Evolutionary conservation across 148 eudicot genomes (phyloP), one percentile per base, ranked within the genome.

Genomic region (Dysphania ambrosioides): DNA sequence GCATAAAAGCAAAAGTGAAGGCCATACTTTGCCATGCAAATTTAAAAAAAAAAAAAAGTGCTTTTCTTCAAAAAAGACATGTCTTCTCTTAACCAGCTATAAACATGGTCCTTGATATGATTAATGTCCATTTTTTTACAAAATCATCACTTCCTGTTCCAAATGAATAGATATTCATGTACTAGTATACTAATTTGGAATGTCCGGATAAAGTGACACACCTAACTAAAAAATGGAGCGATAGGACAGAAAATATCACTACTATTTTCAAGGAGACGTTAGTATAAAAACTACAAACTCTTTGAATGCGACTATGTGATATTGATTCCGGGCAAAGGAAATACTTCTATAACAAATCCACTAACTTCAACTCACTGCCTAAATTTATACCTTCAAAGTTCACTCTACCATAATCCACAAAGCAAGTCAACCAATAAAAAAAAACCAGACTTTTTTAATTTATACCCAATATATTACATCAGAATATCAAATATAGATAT

Each of bases 21-120:
- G 27, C 27, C 66, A 71, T 72, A 76, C 75, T 80, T 57, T 76
- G 76, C 56, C 70, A 49, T 55, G 23, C 55, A 7, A 79, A 74
- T 42, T 42, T 24, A n/a, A 23, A 62, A 66, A 47, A 68, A 68
- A 74, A 21, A 75, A 79, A 65, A 57, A 68, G 58, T 77, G 65
- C 79, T 76, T 76, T 76, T 41, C 38, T 55, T 42, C 55, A 34
- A n/a, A 80, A n/a, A 77, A 81, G 77, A 30, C 59, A 72, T 51
- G 60, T 59, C 47, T 72, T 66, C 73, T 41, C n/a, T 58, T 64
- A 73, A 80, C 82, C 75, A 80, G 78, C 76, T 71, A 29, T 57
- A 71, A 66, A 76, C 73, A 76, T 72, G 76, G 79, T 11, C 83
- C 76, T 70, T 64, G 68, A 27, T 36, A 27, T n/a, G n/a, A 40